Base-by-base conservation (phyloP, 805 yeast genomes). In the Candida taoyuanica region DNA sequence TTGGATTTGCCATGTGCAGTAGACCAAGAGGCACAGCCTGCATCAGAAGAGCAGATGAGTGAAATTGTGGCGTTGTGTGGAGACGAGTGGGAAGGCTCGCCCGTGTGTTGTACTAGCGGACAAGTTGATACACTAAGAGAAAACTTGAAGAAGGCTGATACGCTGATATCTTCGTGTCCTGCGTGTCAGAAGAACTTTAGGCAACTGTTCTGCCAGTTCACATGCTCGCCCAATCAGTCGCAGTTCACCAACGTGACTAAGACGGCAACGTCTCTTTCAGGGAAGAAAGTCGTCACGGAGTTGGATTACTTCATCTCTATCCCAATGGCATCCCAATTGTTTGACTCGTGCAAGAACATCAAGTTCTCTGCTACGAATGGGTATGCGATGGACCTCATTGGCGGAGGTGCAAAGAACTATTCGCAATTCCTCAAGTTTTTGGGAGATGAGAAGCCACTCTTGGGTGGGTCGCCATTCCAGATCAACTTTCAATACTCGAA, bases 381-480 rank as follows among this genome's bases (percentile, higher is more conserved):
- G 3, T 85, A 74, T 52, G 98, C 96, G 8, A 88, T 91, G 97
- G 98, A 91, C 56, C 69, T 91, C 29, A 81, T 91, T 29, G 98
- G 98, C 7, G 98, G 98, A n/a, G 98, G 98, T 2, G 97, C 98
- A 3, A 72, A 69, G 38, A 75, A 79, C 50, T 85, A 76, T 58
- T 50, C 67, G 23, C 76, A 77, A 38, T 91, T 91, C 56, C 65
- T 91, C 48, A 84, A 88, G 62, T 93, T 91, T 55, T 62, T 93
- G 36, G 98, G 98, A 11, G 98, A 91, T 57, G 94, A 87, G 50
- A 89, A 91, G 59, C 98, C 98, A 0, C 49, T 86, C 51, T 67
- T 91, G 4, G 97, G 98, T 1, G 98, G 98, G 0, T 86, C 96
- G 0, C 97, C 97, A 0, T 87, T 91, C 58, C 98, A 91, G 58